Percentiles rank a stretch among this genome's conserved stretches.
These are phyloP conservation scores for Chrysoporthe deuterocubensis DNA, from an alignment of 2,329 filamentous ascomycete species.

Conservation along the genomic window DNA sequence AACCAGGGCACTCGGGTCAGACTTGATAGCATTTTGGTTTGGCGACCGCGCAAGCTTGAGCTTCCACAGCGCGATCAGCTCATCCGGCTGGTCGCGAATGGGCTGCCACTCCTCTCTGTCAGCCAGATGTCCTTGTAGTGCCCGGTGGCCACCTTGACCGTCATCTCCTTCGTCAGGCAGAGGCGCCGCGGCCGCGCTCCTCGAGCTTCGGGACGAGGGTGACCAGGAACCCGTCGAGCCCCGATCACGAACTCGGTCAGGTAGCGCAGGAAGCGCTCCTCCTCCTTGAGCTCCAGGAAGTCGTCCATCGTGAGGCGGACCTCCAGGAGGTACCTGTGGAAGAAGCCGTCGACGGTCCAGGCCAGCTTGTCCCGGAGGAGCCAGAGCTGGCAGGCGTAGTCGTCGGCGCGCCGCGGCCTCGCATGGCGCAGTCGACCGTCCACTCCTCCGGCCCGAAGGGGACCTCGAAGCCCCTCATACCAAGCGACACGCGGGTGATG, in stretches of 20 bases:
- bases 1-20: background rate
- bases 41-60: background rate
- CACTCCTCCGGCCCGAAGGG: background rate
- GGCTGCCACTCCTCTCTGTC: conserved; percentile 5
- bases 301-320: background rate
- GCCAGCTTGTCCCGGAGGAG: background rate
- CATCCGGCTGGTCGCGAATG: background rate
- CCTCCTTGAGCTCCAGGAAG: background rate
- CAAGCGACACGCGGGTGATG: background rate
- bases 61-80: background rate
- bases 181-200: background rate
- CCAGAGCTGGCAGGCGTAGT: background rate
- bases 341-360: background rate
- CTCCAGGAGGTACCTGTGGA: background rate
- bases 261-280: background rate
- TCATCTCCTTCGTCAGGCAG: background rate
- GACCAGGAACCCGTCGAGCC: background rate
- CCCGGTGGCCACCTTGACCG: background rate
- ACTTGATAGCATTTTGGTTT: background rate
- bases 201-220: background rate
- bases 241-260: background rate
- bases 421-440: background rate
- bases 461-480: background rate
- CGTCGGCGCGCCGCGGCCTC: background rate
- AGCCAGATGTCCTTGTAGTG: conserved; percentile 6